phyloP scores from a whole-genome alignment of 202 grass and related monocot genomes.

The Cymbopogon flexuosus region DNA sequence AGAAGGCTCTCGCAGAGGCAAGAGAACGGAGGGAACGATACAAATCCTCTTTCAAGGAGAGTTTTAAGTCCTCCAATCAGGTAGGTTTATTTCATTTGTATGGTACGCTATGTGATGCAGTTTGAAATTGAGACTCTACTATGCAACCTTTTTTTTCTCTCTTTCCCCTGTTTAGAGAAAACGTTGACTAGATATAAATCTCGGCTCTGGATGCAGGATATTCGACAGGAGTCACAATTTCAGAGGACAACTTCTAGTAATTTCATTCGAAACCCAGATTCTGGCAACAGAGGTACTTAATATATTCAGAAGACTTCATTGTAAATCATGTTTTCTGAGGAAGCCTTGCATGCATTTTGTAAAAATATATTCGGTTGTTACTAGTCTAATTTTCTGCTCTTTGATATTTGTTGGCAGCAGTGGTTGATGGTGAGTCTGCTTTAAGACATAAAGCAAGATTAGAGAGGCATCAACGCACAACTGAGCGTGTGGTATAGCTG shows the following conservation, averaged over 20 bases:
- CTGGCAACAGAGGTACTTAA: conserved; percentile 43
- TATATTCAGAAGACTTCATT: conserved; percentile 20
- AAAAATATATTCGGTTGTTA: background rate
- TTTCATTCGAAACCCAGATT: conserved; percentile 36
- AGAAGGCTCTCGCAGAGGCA: conserved; percentile 58
- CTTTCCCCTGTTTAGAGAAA: background rate
- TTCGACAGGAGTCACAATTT: conserved; percentile 48
- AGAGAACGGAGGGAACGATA: conserved; percentile 61
- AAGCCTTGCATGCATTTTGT: background rate
- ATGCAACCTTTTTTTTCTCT: background rate
- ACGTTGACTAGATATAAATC: background rate
- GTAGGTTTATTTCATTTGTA: conserved; percentile 19
- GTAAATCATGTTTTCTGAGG: background rate
- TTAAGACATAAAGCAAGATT: conserved; percentile 88
- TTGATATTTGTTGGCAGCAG: conserved; percentile 34
- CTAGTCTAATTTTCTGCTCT: background rate
- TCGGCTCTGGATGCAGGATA: conserved; percentile 46
- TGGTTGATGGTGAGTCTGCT: conserved; percentile 60
- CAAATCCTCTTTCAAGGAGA: conserved; percentile 52
- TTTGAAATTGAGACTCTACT: conserved; percentile 4
- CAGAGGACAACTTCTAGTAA: conserved; percentile 56
- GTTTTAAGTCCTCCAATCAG: conserved; percentile 30
- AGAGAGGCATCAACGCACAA: conserved; percentile 84
- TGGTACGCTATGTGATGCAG: background rate
- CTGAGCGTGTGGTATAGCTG: conserved; percentile 70